Conservation (phyloP, 768 basidiomycete genomes). For the Pleurotus eryngii region DNA sequence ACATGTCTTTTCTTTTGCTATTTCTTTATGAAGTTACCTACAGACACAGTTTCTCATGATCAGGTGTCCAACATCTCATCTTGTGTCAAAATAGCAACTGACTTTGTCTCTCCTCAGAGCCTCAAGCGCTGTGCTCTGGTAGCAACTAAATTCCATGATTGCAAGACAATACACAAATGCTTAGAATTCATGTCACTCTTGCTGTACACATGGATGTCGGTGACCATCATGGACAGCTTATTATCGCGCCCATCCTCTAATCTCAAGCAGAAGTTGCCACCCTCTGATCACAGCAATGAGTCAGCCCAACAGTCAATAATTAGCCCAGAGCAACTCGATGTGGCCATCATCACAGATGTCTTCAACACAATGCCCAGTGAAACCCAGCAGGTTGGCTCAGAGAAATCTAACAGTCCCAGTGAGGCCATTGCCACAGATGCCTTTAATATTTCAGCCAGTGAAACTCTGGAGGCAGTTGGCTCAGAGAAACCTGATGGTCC, state of each 20-base stretch:
- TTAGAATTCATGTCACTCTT: neutral
- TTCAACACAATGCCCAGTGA: too few relatives aligned
- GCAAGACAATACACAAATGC: neutral
- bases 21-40: neutral
- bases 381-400: too few relatives aligned
- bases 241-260: neutral
- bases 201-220: neutral
- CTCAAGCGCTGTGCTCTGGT: neutral
- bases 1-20: conserved; percentile 13
- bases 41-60: neutral
- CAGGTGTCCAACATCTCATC: conserved; percentile 3
- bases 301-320: too few relatives aligned
- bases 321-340: too few relatives aligned
- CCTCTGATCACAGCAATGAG: too few relatives aligned
- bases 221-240: neutral
- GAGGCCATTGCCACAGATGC: too few relatives aligned
- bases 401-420: too few relatives aligned
- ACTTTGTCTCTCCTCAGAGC: conserved; percentile 1
- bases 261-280: neutral
- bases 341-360: too few relatives aligned
- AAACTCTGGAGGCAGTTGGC: too few relatives aligned
- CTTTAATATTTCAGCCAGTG: too few relatives aligned
- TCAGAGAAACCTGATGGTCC: too few relatives aligned
- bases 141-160: neutral
- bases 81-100: conserved; percentile 6